A percentile compares a stretch with the other conserved stretches of the same genome.
Conservation (phyloP, 2,329 filamentous ascomycete genomes). For the Zasmidium citrigriseum region DNA sequence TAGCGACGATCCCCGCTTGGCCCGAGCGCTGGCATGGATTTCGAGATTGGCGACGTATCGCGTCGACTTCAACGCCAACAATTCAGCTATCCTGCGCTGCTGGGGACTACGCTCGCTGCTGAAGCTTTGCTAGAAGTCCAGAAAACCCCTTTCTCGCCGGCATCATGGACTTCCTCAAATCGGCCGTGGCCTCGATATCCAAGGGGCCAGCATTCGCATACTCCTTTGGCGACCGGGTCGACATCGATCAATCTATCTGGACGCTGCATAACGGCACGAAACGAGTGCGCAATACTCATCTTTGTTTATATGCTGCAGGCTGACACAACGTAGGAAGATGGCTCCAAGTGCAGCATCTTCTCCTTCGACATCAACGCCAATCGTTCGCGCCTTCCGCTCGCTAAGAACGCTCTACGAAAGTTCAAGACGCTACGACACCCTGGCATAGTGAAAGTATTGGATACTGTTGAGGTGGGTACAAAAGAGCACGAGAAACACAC, state of each 20-base stretch:
- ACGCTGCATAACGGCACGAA: constrained; percentile 93
- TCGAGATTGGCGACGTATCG: neutral
- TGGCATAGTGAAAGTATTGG: constrained; percentile 88
- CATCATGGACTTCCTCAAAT: constrained; percentile 98
- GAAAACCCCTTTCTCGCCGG: neutral
- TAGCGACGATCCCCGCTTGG: neutral
- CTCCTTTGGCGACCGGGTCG: constrained; percentile 87
- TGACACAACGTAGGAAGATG: constrained; percentile 69
- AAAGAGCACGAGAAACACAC: neutral
- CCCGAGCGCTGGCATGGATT: neutral
- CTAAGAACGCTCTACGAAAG: constrained; percentile 92
- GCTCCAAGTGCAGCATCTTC: constrained; percentile 93
- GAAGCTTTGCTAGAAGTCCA: neutral
- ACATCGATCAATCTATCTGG: constrained; percentile 93
- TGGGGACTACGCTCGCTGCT: neutral
- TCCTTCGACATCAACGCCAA: constrained; percentile 87
- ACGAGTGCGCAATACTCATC: constrained; percentile 58
- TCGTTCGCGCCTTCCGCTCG: constrained; percentile 78
- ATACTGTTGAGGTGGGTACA: constrained; percentile 79
- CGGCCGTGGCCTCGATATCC: constrained; percentile 93
- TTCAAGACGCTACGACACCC: constrained; percentile 90
- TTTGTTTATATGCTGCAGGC: neutral
- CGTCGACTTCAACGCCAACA: neutral
- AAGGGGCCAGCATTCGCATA: constrained; percentile 93
- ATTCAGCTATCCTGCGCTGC: neutral